These are phyloP conservation scores for Lentinula edodes DNA, from an alignment of 768 basidiomycete genomes.

Conservation along the genomic window DNA sequence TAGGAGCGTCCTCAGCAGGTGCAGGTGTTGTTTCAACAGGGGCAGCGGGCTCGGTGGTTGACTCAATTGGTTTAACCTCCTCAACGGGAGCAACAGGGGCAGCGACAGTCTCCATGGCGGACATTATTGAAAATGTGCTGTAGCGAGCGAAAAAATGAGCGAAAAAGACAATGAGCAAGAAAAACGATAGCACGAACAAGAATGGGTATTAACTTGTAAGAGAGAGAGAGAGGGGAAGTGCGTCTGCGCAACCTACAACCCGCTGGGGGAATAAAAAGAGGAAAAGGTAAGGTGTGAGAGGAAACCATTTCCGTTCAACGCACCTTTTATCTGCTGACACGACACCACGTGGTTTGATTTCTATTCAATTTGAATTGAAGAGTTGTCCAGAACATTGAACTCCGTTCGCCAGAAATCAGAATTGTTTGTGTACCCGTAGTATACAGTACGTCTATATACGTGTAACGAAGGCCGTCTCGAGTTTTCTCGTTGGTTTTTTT, in stretches of 20 bases:
- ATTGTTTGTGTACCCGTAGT: no score
- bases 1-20: slow-evolving; percentile 27
- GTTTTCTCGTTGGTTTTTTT: no score
- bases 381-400: background rate
- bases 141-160: slow-evolving; percentile 14
- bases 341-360: slow-evolving; percentile 37
- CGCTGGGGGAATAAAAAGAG: slow-evolving; percentile 48
- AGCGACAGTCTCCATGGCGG: slow-evolving; percentile 57
- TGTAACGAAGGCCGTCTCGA: no score
- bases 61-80: slow-evolving; percentile 48
- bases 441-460: no score
- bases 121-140: slow-evolving; percentile 77
- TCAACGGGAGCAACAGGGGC: slow-evolving; percentile 42
- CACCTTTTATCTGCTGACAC: slow-evolving; percentile 22
- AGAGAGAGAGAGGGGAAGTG: slow-evolving; percentile 57
- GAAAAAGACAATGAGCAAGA: slow-evolving; percentile 10
- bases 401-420: slow-evolving; percentile 6
- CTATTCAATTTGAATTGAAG: slow-evolving; percentile 9
- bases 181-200: slow-evolving; percentile 29
- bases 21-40: slow-evolving; percentile 28
- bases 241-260: slow-evolving; percentile 49
- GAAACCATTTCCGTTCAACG: slow-evolving; percentile 25
- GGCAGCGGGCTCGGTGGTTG: slow-evolving; percentile 29
- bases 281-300: slow-evolving; percentile 46
- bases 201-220: slow-evolving; percentile 54